Evolutionary conservation across 2,329 filamentous ascomycete genomes (phyloP).

Genomic region (Xylaria sp.): DNA sequence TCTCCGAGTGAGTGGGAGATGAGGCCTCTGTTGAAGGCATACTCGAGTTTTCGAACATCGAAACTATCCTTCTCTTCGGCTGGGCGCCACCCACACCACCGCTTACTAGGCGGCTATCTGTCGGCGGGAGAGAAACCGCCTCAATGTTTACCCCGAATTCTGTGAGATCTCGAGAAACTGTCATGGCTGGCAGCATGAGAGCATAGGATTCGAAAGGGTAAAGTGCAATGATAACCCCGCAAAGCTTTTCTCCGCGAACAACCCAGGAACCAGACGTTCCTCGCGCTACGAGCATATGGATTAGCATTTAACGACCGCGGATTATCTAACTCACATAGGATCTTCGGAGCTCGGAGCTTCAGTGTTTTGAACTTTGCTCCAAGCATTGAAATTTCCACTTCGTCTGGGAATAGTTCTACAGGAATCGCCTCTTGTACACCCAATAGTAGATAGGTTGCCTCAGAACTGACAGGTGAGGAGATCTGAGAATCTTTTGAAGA

Average conservation of each 20-base stretch:
- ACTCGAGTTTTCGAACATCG: neutral
- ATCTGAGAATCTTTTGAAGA: neutral
- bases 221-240: slow-evolving; percentile 7
- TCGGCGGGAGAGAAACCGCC: neutral
- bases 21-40: neutral
- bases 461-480: neutral
- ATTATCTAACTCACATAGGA: slow-evolving; percentile 3
- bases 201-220: slow-evolving; percentile 10
- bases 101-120: neutral
- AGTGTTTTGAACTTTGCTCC: slow-evolving; percentile 6
- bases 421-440: slow-evolving; percentile 10
- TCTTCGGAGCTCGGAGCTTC: slow-evolving; percentile 7
- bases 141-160: slow-evolving; percentile 1
- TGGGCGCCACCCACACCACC: too few species aligned
- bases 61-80: neutral
- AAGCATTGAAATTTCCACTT: slow-evolving; percentile 5
- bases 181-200: neutral
- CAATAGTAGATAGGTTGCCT: slow-evolving; percentile 4
- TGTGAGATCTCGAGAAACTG: neutral
- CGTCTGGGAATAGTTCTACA: neutral
- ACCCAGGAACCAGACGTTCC: slow-evolving; percentile 17
- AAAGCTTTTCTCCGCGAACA: slow-evolving; percentile 1
- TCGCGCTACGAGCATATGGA: neutral
- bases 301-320: neutral
- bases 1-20: neutral